Base-by-base conservation (phyloP, 768 basidiomycete genomes). In the Suillus tomentosus region DNA sequence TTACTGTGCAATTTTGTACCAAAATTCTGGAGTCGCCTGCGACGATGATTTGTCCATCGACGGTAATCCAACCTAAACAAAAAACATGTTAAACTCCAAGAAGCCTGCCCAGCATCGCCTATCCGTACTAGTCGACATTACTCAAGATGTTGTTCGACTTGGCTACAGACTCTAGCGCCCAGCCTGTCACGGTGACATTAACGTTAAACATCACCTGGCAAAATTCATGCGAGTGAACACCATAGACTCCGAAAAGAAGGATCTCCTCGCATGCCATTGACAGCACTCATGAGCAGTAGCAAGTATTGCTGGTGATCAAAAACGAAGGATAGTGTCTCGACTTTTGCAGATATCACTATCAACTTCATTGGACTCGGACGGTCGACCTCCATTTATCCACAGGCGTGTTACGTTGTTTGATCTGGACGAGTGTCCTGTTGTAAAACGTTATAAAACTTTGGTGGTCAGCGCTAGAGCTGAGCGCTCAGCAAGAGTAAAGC, bases 1-100 rank as follows among this genome's bases (percentile, higher is more conserved):
- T 11, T 63, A 79, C 77, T 67, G 76, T 6, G 73, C 72, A 55
- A 84, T 83, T 64, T 85, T 79, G 9, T 78, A 76, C 70, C 88
- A 84, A 36, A 54, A n/a, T 54, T 24, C 53, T 13, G 19, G 34
- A 36, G 31, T 34, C 60, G 72, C 73, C 34, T 77, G 70, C 53
- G 78, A 79, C 1, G 76, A 77, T 78, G 73, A 48, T 78, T n/a
- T 31, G 31, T 31, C 59, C 75, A 75, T 72, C 78, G 54, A 66
- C 68, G 65, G 39, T 73, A 71, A 8, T 78, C 79, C 66, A 58
- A 78, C 37, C 71, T 72, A 36, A 77, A 88, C 74, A 65, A 68
- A 65, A 64, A 69, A 8, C 67, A 50, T 31, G 61, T 19, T 19
- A 0, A 54, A 40, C 15, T 39, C 24, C 27, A 58, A 62, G 10